Percentiles rank a stretch among this genome's conserved stretches.
These are phyloP conservation scores for Penstemon barbatus DNA, from an alignment of 257 asterid genomes.

Conservation along the genomic window DNA sequence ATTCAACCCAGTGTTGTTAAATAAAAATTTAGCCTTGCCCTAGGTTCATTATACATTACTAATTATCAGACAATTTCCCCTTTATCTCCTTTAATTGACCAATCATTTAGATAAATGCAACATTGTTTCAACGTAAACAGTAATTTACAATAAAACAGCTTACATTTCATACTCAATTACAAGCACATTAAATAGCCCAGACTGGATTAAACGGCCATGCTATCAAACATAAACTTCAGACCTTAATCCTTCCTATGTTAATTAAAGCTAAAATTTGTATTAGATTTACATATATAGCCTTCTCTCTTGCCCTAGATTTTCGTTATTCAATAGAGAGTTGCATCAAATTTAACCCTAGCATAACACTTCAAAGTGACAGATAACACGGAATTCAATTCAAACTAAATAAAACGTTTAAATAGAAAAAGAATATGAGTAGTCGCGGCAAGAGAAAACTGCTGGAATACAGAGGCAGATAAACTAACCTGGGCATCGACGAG, in stretches of 20 bases:
- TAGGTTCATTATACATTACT: not conserved
- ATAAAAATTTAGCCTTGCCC: not conserved
- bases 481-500: conserved; percentile 70
- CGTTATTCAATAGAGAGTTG: no score
- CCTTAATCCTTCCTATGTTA: no score
- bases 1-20: not conserved
- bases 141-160: not conserved
- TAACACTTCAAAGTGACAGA: not conserved
- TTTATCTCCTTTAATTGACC: not conserved
- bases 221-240: no score
- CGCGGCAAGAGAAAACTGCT: not conserved
- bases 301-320: no score
- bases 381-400: no score
- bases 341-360: not conserved
- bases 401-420: no score
- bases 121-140: not conserved
- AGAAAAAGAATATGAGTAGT: no score
- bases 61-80: not conserved
- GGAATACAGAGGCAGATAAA: not conserved
- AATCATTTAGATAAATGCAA: not conserved
- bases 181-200: no score
- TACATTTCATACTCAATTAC: no score
- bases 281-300: no score
- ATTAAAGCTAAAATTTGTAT: no score
- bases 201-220: no score